Conservation (phyloP, 192 early-diverging fungal genomes). For the Lobulomyces angularis region DNA sequence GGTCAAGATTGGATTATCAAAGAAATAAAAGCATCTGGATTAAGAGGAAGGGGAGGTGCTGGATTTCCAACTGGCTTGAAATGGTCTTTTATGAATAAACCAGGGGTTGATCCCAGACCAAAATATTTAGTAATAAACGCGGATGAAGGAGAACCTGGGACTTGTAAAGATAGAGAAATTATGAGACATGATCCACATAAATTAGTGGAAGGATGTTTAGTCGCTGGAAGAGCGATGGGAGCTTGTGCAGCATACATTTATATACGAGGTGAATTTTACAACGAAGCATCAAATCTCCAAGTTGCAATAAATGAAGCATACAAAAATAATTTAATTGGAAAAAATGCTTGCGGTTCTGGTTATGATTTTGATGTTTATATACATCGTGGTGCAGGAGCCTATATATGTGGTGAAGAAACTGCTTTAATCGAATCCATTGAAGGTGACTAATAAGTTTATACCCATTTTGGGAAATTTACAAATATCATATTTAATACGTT, state of each 20-base stretch:
- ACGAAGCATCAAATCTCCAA: conserved; percentile 87
- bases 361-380: conserved; percentile 96
- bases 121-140: conserved; percentile 95
- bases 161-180: conserved; percentile 97
- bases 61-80: conserved; percentile 97
- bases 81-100: conserved; percentile 99
- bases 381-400: conserved; percentile 94
- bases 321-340: conserved; percentile 93
- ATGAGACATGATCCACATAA: conserved; percentile 88
- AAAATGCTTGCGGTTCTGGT: conserved; percentile 92
- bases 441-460: no score
- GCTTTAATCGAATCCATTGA: conserved; percentile 71
- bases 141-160: conserved; percentile 97
- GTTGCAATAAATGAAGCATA: conserved; percentile 94
- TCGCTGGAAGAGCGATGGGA: conserved; percentile 93
- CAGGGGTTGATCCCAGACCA: conserved; percentile 51
- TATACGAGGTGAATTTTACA: conserved; percentile 92
- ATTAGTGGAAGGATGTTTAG: conserved; percentile 88
- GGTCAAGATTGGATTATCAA: conserved; percentile 95
- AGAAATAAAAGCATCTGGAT: conserved; percentile 90
- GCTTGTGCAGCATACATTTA: conserved; percentile 97
- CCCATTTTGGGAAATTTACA: background rate
- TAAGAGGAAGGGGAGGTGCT: conserved; percentile 90
- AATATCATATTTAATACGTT: conserved; percentile 19
- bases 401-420: conserved; percentile 96